phyloP scores from a whole-genome alignment of 1,284 basidiomycete species.

The Puccinia triticina region DNA sequence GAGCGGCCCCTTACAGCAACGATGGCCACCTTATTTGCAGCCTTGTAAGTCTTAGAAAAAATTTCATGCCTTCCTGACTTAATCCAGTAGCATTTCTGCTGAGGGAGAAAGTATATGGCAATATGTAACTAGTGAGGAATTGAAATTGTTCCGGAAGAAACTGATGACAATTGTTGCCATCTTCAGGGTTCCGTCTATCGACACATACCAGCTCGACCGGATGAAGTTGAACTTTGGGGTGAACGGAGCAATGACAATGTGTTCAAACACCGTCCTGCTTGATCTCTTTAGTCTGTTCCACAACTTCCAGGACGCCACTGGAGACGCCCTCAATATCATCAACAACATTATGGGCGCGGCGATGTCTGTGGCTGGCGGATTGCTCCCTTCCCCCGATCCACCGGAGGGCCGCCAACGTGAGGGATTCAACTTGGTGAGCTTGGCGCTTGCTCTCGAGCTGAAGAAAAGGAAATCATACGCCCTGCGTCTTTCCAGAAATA shows the following conservation, averaged over 20 bases:
- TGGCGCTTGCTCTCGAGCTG: background rate
- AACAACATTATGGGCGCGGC: conserved; percentile 46
- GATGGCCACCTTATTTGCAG: conserved; percentile 43
- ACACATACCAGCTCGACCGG: conserved; percentile 33
- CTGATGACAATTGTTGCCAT: background rate
- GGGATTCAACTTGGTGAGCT: conserved; percentile 42
- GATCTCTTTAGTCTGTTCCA: conserved; percentile 45
- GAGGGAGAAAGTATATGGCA: background rate
- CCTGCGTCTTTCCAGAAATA: background rate
- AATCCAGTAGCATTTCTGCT: background rate
- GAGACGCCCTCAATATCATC: conserved; percentile 45
- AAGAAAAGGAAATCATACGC: background rate
- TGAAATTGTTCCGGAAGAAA: background rate
- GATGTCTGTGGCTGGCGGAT: conserved; percentile 36
- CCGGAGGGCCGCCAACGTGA: conserved; percentile 38
- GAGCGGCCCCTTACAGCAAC: conserved; percentile 18
- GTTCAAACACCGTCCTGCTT: conserved; percentile 43
- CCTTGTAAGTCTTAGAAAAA: conserved; percentile 38
- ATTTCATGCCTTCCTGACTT: background rate
- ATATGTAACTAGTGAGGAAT: background rate
- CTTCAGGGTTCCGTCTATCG: conserved; percentile 40
- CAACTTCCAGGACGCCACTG: conserved; percentile 40
- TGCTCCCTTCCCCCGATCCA: conserved; percentile 24
- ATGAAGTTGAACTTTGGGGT: conserved; percentile 41
- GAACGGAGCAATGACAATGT: conserved; percentile 51